Percentiles rank a stretch among this genome's conserved stretches.
phyloP scores from a whole-genome alignment of 1,284 basidiomycete species.

The Microbotryomycetes sp. region DNA sequence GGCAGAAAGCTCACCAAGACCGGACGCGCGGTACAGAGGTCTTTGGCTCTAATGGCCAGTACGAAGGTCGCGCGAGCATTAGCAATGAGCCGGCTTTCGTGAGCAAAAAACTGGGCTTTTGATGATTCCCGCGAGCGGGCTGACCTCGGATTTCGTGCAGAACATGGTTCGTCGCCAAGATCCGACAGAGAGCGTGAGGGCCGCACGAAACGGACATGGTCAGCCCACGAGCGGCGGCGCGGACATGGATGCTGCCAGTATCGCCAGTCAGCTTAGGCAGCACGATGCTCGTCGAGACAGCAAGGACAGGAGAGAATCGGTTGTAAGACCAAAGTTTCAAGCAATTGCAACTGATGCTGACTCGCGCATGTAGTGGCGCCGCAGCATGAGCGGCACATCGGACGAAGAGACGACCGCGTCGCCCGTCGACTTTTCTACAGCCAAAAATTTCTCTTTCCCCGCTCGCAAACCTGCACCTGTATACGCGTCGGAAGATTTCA shows the following conservation, averaged over 20 bases:
- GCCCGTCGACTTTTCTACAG: not conserved
- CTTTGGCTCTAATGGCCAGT: constrained; percentile 12
- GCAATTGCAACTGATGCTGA: not conserved
- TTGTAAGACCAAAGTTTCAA: not conserved
- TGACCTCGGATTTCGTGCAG: not conserved
- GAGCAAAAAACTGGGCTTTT: not conserved
- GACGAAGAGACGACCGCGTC: constrained; percentile 9
- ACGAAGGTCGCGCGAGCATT: constrained; percentile 18
- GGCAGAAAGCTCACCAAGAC: constrained; percentile 14
- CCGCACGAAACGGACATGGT: not conserved
- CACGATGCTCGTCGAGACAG: constrained; percentile 16
- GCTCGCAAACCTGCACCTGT: not conserved
- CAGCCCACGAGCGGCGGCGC: not conserved
- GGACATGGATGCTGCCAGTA: constrained; percentile 14
- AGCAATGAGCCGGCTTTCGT: not conserved
- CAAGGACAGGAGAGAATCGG: constrained; percentile 4
- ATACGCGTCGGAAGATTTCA: not conserved
- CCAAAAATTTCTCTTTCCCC: constrained; percentile 24
- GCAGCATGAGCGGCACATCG: not conserved
- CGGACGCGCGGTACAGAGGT: constrained; percentile 18
- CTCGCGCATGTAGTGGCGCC: not conserved
- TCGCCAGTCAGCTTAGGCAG: constrained; percentile 24
- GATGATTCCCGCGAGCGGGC: not conserved
- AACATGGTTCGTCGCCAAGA: constrained; percentile 11
- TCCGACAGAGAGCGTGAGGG: not conserved